These are phyloP conservation scores for Sugiyamaella xylanicola DNA, from an alignment of 1,139 yeast genomes.

Conservation along the genomic window DNA sequence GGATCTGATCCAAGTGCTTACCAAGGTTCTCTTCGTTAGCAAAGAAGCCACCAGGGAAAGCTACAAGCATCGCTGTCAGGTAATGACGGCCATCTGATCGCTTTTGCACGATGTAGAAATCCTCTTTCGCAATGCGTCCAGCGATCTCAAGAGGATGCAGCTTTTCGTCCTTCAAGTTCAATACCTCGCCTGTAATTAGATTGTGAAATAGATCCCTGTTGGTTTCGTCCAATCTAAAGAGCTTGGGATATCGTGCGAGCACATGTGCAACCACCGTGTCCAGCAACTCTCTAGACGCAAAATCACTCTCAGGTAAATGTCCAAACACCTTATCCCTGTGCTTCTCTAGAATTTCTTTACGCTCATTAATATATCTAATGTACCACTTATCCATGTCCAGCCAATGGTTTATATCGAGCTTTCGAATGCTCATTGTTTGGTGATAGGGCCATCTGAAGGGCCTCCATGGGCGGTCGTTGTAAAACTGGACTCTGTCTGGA, in stretches of 20 bases:
- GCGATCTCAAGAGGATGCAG: constrained; percentile 65
- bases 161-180: constrained; percentile 63
- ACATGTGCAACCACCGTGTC: constrained; percentile 62
- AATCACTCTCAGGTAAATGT: constrained; percentile 69
- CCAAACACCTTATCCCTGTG: constrained; percentile 66
- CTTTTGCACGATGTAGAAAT: constrained; percentile 58
- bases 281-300: constrained; percentile 64
- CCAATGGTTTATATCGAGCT: constrained; percentile 73
- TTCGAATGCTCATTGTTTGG: constrained; percentile 75
- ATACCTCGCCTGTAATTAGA: constrained; percentile 60
- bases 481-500: constrained; percentile 63
- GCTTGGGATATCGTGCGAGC: constrained; percentile 61
- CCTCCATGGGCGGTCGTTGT: constrained; percentile 79
- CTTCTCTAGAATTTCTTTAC: constrained; percentile 56
- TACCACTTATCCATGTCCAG: constrained; percentile 78
- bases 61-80: constrained; percentile 72
- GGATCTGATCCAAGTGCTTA: constrained; percentile 62
- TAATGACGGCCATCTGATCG: constrained; percentile 65
- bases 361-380: constrained; percentile 64
- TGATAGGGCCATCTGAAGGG: constrained; percentile 82
- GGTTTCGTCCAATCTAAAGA: constrained; percentile 54
- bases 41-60: constrained; percentile 77
- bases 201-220: constrained; percentile 52
- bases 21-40: constrained; percentile 64
- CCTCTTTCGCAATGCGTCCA: constrained; percentile 74